These are phyloP conservation scores for Azolla pinnata DNA, from an alignment of 75 land plant genomes.

Conservation along the genomic window DNA sequence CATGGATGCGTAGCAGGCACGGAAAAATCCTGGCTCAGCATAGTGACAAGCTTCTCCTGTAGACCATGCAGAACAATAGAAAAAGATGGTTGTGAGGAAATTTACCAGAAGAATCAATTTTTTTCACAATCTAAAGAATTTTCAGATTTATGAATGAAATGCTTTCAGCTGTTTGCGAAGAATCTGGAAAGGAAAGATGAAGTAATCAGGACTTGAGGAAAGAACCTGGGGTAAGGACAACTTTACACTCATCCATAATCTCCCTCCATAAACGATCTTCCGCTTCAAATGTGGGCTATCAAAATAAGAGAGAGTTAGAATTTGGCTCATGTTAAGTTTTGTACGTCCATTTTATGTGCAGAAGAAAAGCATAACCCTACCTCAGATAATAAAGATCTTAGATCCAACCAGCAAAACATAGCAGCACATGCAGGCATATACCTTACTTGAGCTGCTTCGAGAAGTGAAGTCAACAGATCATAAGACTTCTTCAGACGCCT, in stretches of 20 bases:
- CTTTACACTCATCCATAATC: conserved; percentile 25
- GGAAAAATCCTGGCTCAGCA: conserved; percentile 37
- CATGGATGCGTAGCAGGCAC: conserved; percentile 40
- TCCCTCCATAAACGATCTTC: conserved; percentile 32
- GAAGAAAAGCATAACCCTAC: conserved; percentile 5
- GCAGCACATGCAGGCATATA: conserved; percentile 47
- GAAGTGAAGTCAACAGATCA: conserved; percentile 21
- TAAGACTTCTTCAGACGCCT: conserved; percentile 42
- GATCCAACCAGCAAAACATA: conserved; percentile 40
- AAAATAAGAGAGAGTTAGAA: neutral
- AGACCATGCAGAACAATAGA: too few relatives aligned
- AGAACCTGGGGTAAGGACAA: conserved; percentile 37
- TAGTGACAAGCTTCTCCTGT: conserved; percentile 39
- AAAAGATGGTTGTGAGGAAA: too few relatives aligned
- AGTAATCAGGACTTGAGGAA: too few relatives aligned
- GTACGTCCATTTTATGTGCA: neutral
- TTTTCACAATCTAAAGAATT: too few relatives aligned
- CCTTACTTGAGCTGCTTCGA: conserved; percentile 19
- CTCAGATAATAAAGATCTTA: conserved; percentile 24
- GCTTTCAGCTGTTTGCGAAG: too few relatives aligned
- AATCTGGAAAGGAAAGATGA: too few relatives aligned
- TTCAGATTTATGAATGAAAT: too few relatives aligned
- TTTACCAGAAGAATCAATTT: too few relatives aligned
- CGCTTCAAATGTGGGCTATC: conserved; percentile 33
- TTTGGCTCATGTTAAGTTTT: neutral